Base-by-base conservation (phyloP, 2,329 filamentous ascomycete species). In the Sphaerulina vaccinii region DNA sequence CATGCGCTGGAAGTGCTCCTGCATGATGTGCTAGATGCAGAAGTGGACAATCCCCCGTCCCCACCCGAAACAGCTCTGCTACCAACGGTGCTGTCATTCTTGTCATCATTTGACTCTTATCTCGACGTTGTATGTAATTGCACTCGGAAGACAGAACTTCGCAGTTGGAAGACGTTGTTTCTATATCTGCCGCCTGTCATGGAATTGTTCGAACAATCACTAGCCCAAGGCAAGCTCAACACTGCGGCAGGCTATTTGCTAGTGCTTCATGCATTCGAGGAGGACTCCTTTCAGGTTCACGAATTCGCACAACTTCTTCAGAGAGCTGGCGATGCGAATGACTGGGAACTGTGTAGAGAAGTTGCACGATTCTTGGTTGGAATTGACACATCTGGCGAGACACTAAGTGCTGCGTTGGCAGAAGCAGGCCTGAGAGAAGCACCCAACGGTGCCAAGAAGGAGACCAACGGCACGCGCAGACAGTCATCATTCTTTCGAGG, bases 211-310 rank as follows among this genome's bases (percentile, higher is more conserved):
- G 92, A 99, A 69, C 89, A 96, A 69, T 92, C 90, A 3, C 75
- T 99, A 8, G 84, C 87, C 59, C 83, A 88, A 50, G 90, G 89
- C 2, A 88, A 86, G 3, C 76, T 99, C 43, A 97, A 97, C 71
- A 99, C 93, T 5, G 95, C 93, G 1, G 92, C 91, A 8, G 93
- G 95, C 1, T 99, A 97, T 69, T 79, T 99, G n/a, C 82, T 99
- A 15, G 88, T 99, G 29, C 76, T 99, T 29, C 92, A 99, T 67
- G 95, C 90, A 0, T 79, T 86, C 55, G 80, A 84, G 52, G 52
- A 62, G n/a, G 57, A 60, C 35, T 55, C 55, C 5, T 73, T 76
- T 48, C 74, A 76, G 41, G 79, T 87, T 52, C 83, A 87, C 58
- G 85, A 88, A 67, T 70, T 87, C 36, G 87, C 96, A 3, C 82